Conservation (phyloP, 495 filamentous ascomycete genomes). For the Penicillium soppii region DNA sequence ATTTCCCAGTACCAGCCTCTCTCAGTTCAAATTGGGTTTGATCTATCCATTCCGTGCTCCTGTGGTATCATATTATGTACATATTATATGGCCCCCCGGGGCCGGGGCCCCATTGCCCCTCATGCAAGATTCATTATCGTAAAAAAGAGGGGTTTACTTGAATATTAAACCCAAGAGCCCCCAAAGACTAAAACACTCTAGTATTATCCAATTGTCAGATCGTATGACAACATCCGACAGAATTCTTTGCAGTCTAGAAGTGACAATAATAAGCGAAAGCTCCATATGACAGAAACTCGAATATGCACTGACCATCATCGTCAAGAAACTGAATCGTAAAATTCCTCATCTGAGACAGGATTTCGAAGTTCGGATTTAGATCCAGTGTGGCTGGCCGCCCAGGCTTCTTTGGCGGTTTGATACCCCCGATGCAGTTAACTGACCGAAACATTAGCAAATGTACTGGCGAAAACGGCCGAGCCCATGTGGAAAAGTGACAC, state of each 20-base stretch:
- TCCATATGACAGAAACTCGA: background rate
- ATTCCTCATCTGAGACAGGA: conserved; percentile 41
- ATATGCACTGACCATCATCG: conserved; percentile 36
- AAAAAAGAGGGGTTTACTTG: background rate
- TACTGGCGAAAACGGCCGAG: background rate
- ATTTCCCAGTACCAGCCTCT: background rate
- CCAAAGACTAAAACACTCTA: no score
- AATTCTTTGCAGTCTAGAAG: conserved; percentile 21
- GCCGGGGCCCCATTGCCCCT: conserved; percentile 3
- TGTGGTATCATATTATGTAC: conserved; percentile 5
- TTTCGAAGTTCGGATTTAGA: conserved; percentile 45
- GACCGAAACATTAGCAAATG: background rate
- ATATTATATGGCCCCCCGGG: background rate
- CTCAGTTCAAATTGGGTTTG: background rate
- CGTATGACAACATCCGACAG: conserved; percentile 26
- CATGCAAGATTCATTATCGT: conserved; percentile 16
- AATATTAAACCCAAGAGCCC: no score
- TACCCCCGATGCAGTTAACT: conserved; percentile 43
- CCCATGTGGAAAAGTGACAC: conserved; percentile 6
- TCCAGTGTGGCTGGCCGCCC: conserved; percentile 39
- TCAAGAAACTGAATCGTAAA: conserved; percentile 44
- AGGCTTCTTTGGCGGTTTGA: conserved; percentile 43
- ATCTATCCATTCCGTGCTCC: no score
- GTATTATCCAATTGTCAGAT: conserved; percentile 32
- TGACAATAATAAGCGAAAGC: conserved; percentile 5